These are phyloP conservation scores for Elsinoe necatrix DNA, from an alignment of 2,329 filamentous ascomycete species.

Conservation along the genomic window DNA sequence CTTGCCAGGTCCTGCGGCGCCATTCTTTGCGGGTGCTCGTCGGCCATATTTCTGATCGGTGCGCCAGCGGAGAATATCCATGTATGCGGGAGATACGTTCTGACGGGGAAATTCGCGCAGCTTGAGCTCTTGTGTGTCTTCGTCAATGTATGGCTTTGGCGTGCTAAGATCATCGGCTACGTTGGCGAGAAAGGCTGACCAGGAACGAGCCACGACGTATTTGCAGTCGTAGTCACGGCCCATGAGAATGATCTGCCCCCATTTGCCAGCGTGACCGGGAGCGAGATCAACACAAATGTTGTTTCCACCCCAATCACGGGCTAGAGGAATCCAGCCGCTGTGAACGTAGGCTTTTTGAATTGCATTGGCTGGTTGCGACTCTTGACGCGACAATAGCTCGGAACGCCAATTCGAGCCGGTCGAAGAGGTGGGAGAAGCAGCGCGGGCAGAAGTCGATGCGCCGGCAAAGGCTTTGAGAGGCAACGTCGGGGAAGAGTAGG, in stretches of 20 bases:
- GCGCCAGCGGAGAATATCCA: conserved; percentile 92
- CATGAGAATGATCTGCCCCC: conserved; percentile 95
- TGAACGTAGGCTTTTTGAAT: conserved; percentile 92
- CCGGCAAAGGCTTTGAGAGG: conserved; percentile 66
- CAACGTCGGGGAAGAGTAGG: conserved; percentile 51
- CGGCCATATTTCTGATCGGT: conserved; percentile 88
- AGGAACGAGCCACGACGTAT: conserved; percentile 89
- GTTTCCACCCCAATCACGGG: conserved; percentile 97
- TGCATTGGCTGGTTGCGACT: conserved; percentile 75
- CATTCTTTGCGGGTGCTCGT: conserved; percentile 28
- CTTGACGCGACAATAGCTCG: conserved; percentile 74
- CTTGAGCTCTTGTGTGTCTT: conserved; percentile 85
- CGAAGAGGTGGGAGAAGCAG: conserved; percentile 40
- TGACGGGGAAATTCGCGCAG: conserved; percentile 82
- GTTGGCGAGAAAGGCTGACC: conserved; percentile 75
- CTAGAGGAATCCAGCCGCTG: conserved; percentile 88
- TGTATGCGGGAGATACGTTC: conserved; percentile 83
- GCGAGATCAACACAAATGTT: conserved; percentile 89
- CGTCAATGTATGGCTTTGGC: conserved; percentile 85
- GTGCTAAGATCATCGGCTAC: conserved; percentile 86
- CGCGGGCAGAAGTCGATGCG: conserved; percentile 58
- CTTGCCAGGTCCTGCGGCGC: conserved; percentile 34
- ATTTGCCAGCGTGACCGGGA: conserved; percentile 79
- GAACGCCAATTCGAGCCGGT: conserved; percentile 59
- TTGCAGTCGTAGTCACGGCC: conserved; percentile 98